Evolutionary conservation across 2,329 filamentous ascomycete genomes (phyloP).

Genomic region (Sclerotinia spermophila): DNA sequence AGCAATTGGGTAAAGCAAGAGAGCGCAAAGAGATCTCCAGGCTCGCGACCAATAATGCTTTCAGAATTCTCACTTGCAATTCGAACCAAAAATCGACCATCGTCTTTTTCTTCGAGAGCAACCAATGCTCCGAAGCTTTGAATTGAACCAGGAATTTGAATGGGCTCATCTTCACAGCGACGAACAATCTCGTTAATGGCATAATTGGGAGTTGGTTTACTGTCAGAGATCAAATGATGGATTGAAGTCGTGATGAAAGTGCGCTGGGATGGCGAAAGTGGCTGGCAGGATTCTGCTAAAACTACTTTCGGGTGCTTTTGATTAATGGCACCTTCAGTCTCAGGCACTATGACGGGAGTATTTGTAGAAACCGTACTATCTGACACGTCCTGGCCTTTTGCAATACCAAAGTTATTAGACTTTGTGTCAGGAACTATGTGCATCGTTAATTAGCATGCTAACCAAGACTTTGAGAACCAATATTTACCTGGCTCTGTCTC

Average conservation of each 20-base stretch:
- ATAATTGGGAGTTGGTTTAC: not conserved
- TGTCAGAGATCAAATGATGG: slow-evolving; percentile 7
- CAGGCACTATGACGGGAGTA: not conserved
- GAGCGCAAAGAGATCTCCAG: slow-evolving; percentile 69
- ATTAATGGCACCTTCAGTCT: not conserved
- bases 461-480: not conserved
- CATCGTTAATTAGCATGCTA: not conserved
- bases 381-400: not conserved
- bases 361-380: not conserved
- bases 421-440: not conserved
- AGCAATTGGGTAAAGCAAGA: slow-evolving; percentile 82
- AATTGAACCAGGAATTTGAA: slow-evolving; percentile 54
- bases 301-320: slow-evolving; percentile 1
- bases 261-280: not conserved
- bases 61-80: slow-evolving; percentile 80
- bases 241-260: slow-evolving; percentile 1
- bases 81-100: slow-evolving; percentile 65
- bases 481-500: slow-evolving; percentile 8
- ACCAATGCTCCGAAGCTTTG: slow-evolving; percentile 80
- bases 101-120: slow-evolving; percentile 67
- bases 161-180: slow-evolving; percentile 85
- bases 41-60: slow-evolving; percentile 70
- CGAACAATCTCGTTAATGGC: not conserved
- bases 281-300: not conserved
- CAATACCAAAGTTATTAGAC: not conserved